Evolutionary conservation across 768 basidiomycete species (phyloP).

Genomic region (Guyanaporus albipodus): DNA sequence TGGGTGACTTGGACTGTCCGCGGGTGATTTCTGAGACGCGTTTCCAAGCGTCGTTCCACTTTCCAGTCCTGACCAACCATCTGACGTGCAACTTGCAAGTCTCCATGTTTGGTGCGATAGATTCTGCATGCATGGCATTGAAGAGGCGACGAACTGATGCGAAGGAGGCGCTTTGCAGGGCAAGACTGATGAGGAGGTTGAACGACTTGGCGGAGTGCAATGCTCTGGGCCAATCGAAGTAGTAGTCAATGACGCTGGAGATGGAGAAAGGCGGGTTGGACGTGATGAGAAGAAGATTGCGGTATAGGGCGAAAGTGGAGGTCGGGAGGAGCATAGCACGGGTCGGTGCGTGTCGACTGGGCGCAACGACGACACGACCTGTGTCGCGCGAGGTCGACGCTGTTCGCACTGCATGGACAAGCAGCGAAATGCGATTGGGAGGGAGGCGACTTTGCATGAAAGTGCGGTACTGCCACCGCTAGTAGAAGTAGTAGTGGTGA

Average conservation of each 20-base stretch:
- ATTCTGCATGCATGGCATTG: conserved; percentile 41
- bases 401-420: too few species aligned
- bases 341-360: neutral
- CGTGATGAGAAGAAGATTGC: conserved; percentile 23
- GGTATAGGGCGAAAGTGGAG: conserved; percentile 34
- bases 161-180: conserved; percentile 49
- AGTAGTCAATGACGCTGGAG: conserved; percentile 19
- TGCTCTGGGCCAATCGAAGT: conserved; percentile 24
- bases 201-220: conserved; percentile 40
- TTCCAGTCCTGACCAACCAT: conserved; percentile 50
- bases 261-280: conserved; percentile 16
- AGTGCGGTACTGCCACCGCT: too few species aligned
- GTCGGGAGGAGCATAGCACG: conserved; percentile 28
- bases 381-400: too few species aligned
- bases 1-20: conserved; percentile 1
- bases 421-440: too few species aligned
- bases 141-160: conserved; percentile 46
- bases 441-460: too few species aligned
- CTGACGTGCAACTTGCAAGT: conserved; percentile 57
- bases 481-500: too few species aligned
- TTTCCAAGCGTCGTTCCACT: conserved; percentile 57
- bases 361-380: conserved; percentile 5
- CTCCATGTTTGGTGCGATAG: conserved; percentile 44
- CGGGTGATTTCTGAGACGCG: conserved; percentile 32
- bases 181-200: conserved; percentile 44